Percentiles rank a stretch among this genome's conserved stretches.
phyloP scores from a whole-genome alignment of 441 rosid genomes.

The Gossypium gossypioides region DNA sequence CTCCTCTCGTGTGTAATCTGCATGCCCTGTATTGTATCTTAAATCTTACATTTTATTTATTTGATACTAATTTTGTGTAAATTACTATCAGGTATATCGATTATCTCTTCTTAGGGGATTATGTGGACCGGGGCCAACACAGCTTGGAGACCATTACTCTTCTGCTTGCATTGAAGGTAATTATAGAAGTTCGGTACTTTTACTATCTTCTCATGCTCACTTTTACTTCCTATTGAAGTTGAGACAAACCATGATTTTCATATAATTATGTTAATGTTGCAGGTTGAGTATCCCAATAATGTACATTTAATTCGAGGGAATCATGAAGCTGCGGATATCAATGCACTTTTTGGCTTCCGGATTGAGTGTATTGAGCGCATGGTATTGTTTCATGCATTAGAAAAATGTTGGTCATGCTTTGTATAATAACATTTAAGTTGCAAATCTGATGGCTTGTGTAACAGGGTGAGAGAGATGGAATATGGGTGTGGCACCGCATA shows the following conservation, averaged over 20 bases:
- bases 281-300: slow-evolving; percentile 87
- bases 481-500: slow-evolving; percentile 97
- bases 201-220: neutral
- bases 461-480: slow-evolving; percentile 98
- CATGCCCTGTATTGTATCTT: neutral
- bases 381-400: slow-evolving; percentile 37
- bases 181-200: neutral
- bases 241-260: slow-evolving; percentile 11
- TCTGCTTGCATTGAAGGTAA: slow-evolving; percentile 91
- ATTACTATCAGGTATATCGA: slow-evolving; percentile 71
- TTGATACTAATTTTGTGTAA: slow-evolving; percentile 20
- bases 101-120: slow-evolving; percentile 97
- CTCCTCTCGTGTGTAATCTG: neutral
- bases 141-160: slow-evolving; percentile 90
- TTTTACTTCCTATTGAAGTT: slow-evolving; percentile 15
- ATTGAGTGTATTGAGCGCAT: slow-evolving; percentile 97
- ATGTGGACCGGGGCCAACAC: slow-evolving; percentile 98
- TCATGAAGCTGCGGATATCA: slow-evolving; percentile 98
- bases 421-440: neutral
- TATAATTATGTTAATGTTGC: slow-evolving; percentile 21
- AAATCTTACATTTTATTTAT: neutral
- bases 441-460: slow-evolving; percentile 23
- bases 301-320: slow-evolving; percentile 96
- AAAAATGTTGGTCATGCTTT: slow-evolving; percentile 10
- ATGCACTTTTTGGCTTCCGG: slow-evolving; percentile 97